Percentiles rank a stretch among this genome's conserved stretches.
These are phyloP conservation scores for Singerocomus inundabilis DNA, from an alignment of 1,284 basidiomycete genomes.

Conservation along the genomic window DNA sequence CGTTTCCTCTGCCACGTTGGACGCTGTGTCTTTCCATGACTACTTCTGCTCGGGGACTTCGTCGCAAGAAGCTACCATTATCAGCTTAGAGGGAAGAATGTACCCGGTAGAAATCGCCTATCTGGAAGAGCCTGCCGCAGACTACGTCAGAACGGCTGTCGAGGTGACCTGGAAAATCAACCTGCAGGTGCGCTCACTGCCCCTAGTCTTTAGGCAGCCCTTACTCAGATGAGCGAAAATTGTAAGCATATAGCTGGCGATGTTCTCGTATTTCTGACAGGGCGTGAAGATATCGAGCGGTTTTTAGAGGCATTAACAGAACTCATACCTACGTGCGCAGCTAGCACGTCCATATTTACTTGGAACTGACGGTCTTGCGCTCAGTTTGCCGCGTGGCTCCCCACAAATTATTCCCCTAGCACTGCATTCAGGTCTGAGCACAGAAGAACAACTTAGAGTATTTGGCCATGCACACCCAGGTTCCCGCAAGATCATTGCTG, in stretches of 20 bases:
- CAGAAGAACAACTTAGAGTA: conserved; percentile 82
- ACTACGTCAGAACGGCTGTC: conserved; percentile 85
- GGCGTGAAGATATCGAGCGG: conserved; percentile 94
- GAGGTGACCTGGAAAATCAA: conserved; percentile 88
- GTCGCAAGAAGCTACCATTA: conserved; percentile 64
- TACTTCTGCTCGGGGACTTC: conserved; percentile 72
- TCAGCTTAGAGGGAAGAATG: conserved; percentile 91
- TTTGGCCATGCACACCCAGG: conserved; percentile 77
- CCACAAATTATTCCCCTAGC: conserved; percentile 69
- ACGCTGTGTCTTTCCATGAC: conserved; percentile 83
- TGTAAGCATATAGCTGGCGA: conserved; percentile 76
- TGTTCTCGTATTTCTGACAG: conserved; percentile 91
- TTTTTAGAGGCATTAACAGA: conserved; percentile 84
- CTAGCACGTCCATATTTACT: not conserved
- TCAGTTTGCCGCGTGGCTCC: conserved; percentile 65
- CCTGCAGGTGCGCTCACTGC: conserved; percentile 53
- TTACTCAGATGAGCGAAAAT: conserved; percentile 1
- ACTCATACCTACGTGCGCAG: conserved; percentile 64
- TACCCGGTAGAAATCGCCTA: conserved; percentile 87
- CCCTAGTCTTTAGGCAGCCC: not conserved
- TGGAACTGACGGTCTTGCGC: conserved; percentile 4
- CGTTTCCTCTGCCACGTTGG: conserved; percentile 93
- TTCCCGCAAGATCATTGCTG: conserved; percentile 85
- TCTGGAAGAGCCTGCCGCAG: conserved; percentile 66
- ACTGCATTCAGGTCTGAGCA: conserved; percentile 85